phyloP scores from a whole-genome alignment of 1,284 basidiomycete species.

The Apiotrichum siamense region DNA sequence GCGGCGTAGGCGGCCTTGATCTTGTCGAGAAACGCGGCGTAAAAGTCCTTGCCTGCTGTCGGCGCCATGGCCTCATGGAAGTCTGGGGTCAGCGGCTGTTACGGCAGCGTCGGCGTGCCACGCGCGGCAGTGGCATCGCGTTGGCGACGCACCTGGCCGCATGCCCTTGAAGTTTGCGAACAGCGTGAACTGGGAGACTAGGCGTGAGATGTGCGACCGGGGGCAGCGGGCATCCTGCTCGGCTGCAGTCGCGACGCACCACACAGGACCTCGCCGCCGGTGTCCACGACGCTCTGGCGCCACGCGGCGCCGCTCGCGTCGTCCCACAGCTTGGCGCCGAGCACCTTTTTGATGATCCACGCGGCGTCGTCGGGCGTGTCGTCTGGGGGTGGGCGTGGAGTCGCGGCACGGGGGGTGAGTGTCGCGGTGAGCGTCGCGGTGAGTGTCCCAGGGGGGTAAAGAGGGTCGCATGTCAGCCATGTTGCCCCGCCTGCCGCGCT shows the following conservation, averaged over 20 bases:
- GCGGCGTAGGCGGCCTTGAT: slow-evolving; percentile 61
- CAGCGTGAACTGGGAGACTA: slow-evolving; percentile 80
- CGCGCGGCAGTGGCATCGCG: too few species aligned
- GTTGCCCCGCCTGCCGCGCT: too few species aligned
- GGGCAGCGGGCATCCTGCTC: too few species aligned
- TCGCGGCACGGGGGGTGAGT: too few species aligned
- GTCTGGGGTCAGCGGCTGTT: slow-evolving; percentile 52
- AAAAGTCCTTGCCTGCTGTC: slow-evolving; percentile 63
- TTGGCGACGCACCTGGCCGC: slow-evolving; percentile 57
- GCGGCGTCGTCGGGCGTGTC: slow-evolving; percentile 68
- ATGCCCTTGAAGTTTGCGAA: slow-evolving; percentile 83
- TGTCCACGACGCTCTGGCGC: slow-evolving; percentile 75
- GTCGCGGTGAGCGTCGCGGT: too few species aligned
- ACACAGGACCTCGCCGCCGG: slow-evolving; percentile 77
- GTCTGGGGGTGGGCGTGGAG: slow-evolving; percentile 52
- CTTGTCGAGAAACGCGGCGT: slow-evolving; percentile 63
- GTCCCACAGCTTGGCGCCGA: slow-evolving; percentile 66
- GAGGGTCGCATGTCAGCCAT: too few species aligned
- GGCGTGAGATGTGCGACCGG: slow-evolving; percentile 1
- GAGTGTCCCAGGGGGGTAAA: too few species aligned
- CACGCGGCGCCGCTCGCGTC: slow-evolving; percentile 53
- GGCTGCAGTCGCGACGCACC: slow-evolving; percentile 41
- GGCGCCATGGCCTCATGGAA: slow-evolving; percentile 81
- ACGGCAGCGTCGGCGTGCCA: not conserved
- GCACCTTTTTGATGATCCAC: slow-evolving; percentile 69